Conservation (phyloP, 2,329 filamentous ascomycete species). For the Aschersonia sp. region DNA sequence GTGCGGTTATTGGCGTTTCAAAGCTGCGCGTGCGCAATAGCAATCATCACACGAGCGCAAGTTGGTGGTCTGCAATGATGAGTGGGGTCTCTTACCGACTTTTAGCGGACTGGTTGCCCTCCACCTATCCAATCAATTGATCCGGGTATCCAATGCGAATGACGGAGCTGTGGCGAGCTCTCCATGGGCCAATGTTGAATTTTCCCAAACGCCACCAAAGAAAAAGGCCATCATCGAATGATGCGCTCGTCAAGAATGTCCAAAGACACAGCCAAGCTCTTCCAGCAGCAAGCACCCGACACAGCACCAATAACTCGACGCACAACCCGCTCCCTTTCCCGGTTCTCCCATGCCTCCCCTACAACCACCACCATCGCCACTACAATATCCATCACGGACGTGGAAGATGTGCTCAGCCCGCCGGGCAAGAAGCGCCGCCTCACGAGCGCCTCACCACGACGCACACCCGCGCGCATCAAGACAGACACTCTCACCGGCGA, state of each 20-base stretch:
- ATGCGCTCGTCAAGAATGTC: conserved; percentile 47
- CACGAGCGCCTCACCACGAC: conserved; percentile 15
- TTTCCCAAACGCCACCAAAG: background rate
- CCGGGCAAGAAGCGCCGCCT: conserved; percentile 16
- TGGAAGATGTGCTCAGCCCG: conserved; percentile 38
- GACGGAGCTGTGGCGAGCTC: too few species aligned
- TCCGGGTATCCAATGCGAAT: too few species aligned
- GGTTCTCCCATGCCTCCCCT: conserved; percentile 21
- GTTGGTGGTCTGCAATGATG: too few species aligned
- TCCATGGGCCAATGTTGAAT: too few species aligned
- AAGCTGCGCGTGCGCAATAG: too few species aligned
- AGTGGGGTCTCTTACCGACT: too few species aligned
- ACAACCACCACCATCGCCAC: conserved; percentile 1
- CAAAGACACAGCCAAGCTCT: conserved; percentile 41
- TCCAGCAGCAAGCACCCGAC: conserved; percentile 19
- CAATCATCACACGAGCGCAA: too few species aligned
- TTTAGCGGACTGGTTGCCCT: too few species aligned
- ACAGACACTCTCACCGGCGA: conserved; percentile 25
- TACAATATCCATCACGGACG: conserved; percentile 22
- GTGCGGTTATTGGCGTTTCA: too few species aligned
- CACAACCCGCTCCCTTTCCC: conserved; percentile 33
- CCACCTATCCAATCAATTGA: too few species aligned
- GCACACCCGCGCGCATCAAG: conserved; percentile 32
- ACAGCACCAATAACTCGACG: conserved; percentile 23
- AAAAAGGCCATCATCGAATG: background rate